Conservation (phyloP, 2,329 filamentous ascomycete species). For the Lanzia echinophila region DNA sequence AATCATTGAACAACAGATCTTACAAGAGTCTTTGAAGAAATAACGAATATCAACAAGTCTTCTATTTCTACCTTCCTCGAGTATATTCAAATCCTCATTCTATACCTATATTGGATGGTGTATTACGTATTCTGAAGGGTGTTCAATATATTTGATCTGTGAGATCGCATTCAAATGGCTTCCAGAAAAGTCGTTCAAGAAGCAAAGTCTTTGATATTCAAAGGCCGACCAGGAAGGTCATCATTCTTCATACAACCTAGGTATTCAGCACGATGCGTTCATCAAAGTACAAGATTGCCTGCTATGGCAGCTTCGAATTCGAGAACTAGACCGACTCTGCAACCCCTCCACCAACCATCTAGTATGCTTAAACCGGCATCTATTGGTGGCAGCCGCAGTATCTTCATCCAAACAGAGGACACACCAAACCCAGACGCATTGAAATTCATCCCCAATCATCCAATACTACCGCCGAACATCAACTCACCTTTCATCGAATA, state of each 20-base stretch:
- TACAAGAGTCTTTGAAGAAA: too few relatives aligned
- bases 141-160: too few relatives aligned
- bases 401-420: constrained; percentile 95
- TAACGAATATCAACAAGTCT: too few relatives aligned
- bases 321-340: constrained; percentile 39
- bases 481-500: constrained; percentile 83
- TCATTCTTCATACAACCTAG: constrained; percentile 25
- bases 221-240: constrained; percentile 24
- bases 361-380: constrained; percentile 32
- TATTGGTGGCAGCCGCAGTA: constrained; percentile 53
- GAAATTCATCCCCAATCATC: constrained; percentile 91
- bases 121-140: too few relatives aligned
- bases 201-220: constrained; percentile 18
- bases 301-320: constrained; percentile 41
- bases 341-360: constrained; percentile 35
- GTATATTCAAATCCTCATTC: too few relatives aligned
- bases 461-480: constrained; percentile 69
- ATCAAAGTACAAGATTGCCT: constrained; percentile 38
- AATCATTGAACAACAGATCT: too few relatives aligned
- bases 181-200: constrained; percentile 20
- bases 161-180: constrained; percentile 17
- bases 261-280: constrained; percentile 33
- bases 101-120: too few relatives aligned
- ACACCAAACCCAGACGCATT: constrained; percentile 94
- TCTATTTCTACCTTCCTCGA: too few relatives aligned